These are phyloP conservation scores for Lactarius tabidus DNA, from an alignment of 768 basidiomycete genomes.

Conservation along the genomic window DNA sequence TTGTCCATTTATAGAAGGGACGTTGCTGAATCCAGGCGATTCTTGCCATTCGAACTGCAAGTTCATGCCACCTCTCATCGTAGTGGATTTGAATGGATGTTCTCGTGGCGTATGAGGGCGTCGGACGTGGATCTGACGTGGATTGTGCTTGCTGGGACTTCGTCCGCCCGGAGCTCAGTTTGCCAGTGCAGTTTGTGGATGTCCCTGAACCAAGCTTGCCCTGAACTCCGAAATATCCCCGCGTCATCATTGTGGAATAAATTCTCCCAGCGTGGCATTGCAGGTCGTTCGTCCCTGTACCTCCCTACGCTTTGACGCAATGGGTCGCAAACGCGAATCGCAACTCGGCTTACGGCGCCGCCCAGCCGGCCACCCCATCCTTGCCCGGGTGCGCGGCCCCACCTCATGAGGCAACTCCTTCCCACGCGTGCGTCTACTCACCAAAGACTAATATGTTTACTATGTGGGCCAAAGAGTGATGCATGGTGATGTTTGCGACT, in stretches of 20 bases:
- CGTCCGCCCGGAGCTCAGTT: not conserved
- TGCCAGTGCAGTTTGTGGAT: not conserved
- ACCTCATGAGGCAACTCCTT: not conserved
- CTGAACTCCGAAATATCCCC: not conserved
- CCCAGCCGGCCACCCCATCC: slow-evolving; percentile 9
- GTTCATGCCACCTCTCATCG: not conserved
- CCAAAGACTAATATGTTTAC: too few species aligned
- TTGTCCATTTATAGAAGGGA: not conserved
- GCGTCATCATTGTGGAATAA: not conserved
- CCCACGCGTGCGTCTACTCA: not conserved
- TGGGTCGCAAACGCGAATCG: not conserved
- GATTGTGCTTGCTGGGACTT: not conserved
- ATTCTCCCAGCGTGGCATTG: not conserved
- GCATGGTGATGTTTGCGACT: too few species aligned
- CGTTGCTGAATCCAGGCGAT: not conserved
- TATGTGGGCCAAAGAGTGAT: too few species aligned
- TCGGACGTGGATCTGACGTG: too few species aligned
- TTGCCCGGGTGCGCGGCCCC: not conserved
- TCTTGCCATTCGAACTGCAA: not conserved
- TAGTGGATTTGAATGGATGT: not conserved
- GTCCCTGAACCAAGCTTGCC: too few species aligned
- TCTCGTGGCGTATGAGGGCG: not conserved
- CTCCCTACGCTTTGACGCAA: slow-evolving; percentile 1
- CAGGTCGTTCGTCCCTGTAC: not conserved
- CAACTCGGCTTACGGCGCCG: slow-evolving; percentile 2